phyloP scores from a whole-genome alignment of 1,139 yeast species.

The Williopsis jadinii region DNA sequence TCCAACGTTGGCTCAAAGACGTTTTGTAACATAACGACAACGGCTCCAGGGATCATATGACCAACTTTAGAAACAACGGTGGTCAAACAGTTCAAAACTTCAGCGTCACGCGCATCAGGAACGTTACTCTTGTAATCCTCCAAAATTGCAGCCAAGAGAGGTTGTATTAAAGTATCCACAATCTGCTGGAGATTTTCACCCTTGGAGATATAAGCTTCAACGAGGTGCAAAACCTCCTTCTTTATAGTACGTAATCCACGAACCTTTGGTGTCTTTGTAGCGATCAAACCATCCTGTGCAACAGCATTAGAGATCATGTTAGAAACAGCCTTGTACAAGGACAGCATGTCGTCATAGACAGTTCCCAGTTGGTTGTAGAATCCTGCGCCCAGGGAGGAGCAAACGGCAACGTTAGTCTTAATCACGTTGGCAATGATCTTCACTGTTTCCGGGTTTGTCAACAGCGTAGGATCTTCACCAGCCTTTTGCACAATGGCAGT shows the following conservation, averaged over 20 bases:
- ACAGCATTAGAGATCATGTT: conserved; percentile 81
- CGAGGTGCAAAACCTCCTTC: conserved; percentile 83
- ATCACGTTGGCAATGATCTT: conserved; percentile 89
- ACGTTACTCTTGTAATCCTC: conserved; percentile 86
- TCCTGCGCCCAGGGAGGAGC: conserved; percentile 88
- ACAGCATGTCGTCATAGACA: conserved; percentile 85
- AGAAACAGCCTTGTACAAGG: conserved; percentile 83
- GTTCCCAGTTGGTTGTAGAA: conserved; percentile 83
- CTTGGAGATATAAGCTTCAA: conserved; percentile 82
- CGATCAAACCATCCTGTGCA: conserved; percentile 73
- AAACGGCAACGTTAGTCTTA: conserved; percentile 91
- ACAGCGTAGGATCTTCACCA: conserved; percentile 77
- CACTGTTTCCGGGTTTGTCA: conserved; percentile 80
- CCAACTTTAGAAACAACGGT: conserved; percentile 87
- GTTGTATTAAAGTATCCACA: conserved; percentile 77
- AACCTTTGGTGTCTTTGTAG: conserved; percentile 92
- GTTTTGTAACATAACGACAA: conserved; percentile 77
- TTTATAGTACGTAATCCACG: conserved; percentile 94
- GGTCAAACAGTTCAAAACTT: conserved; percentile 90
- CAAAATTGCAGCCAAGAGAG: conserved; percentile 76
- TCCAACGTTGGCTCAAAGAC: conserved; percentile 92
- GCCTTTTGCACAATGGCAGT: conserved; percentile 81
- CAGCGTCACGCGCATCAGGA: conserved; percentile 97
- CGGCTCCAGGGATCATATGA: conserved; percentile 82
- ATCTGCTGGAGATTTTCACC: conserved; percentile 86